A percentile compares a stretch with the other conserved stretches of the same genome.
Conservation (phyloP, 2,329 filamentous ascomycete species). For the Arthrobotrys sinensis region DNA sequence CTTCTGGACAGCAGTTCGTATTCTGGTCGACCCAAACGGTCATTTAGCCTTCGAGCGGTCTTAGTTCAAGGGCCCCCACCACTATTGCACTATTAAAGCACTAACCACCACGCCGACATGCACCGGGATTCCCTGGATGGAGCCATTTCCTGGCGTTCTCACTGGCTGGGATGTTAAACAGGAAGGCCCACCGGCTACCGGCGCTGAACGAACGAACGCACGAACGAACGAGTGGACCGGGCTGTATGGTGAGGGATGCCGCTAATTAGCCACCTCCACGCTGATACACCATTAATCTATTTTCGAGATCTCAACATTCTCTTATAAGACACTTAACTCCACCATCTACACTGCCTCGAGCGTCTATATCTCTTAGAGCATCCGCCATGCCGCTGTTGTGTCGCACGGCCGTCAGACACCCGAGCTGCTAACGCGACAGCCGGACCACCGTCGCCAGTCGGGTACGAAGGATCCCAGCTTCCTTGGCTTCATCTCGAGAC, state of each 20-base stretch:
- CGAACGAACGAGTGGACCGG: neutral
- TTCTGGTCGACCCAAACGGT: neutral
- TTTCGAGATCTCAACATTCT: slow-evolving; percentile 9
- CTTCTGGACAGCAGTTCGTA: slow-evolving; percentile 6
- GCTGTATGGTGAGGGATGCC: neutral
- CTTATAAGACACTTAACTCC: neutral
- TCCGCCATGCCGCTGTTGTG: slow-evolving; percentile 21
- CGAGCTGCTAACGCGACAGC: slow-evolving; percentile 49
- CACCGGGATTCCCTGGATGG: slow-evolving; percentile 9
- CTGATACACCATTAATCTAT: slow-evolving; percentile 3
- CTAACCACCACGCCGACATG: neutral
- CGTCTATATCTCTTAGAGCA: neutral
- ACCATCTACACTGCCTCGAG: neutral
- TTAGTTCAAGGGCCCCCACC: slow-evolving; percentile 7
- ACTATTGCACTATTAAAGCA: neutral
- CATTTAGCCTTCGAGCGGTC: slow-evolving; percentile 5
- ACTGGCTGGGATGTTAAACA: slow-evolving; percentile 8
- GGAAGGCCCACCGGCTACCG: neutral
- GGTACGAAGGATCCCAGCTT: slow-evolving; percentile 35
- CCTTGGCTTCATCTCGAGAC: slow-evolving; percentile 13
- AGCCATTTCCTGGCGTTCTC: slow-evolving; percentile 10
- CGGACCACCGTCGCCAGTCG: slow-evolving; percentile 50
- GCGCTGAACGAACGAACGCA: neutral
- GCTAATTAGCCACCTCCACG: neutral
- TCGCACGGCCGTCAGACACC: slow-evolving; percentile 19